Conservation (phyloP, 306 rosid genomes). For the Biancaea sappan region DNA sequence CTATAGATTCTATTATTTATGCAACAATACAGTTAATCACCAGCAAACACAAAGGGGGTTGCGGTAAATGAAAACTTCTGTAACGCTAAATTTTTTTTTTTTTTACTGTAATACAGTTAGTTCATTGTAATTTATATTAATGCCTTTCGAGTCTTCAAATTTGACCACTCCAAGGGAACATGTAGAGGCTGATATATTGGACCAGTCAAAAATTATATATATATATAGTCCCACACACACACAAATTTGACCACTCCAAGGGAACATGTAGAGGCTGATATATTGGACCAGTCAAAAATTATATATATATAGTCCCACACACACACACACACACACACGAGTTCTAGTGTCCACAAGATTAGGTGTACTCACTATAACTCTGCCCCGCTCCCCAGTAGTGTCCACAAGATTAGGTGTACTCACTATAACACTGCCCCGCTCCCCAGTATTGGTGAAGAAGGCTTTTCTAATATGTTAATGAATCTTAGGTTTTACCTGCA, state of each 20-base stretch:
- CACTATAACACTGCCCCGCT: not conserved
- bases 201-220: not conserved
- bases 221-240: too few species aligned
- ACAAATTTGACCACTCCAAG: not conserved
- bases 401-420: not conserved
- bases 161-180: not conserved
- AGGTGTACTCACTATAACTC: not conserved
- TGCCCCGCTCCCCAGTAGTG: not conserved
- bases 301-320: too few species aligned
- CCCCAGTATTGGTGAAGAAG: not conserved
- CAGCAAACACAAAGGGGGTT: not conserved
- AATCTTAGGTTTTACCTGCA: not conserved
- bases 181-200: not conserved
- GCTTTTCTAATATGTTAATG: not conserved
- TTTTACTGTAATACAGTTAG: not conserved
- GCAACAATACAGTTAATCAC: not conserved
- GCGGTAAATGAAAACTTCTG: not conserved
- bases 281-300: not conserved
- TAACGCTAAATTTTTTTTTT: not conserved
- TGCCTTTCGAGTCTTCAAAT: not conserved
- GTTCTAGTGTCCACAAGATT: not conserved
- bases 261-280: not conserved
- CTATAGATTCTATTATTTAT: not conserved
- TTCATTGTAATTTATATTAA: not conserved
- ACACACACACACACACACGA: too few species aligned